Evolutionary conservation across 305 asterid species (phyloP), one percentile per base, ranked within the genome.

Genomic region (Fraxinus ornus): DNA sequence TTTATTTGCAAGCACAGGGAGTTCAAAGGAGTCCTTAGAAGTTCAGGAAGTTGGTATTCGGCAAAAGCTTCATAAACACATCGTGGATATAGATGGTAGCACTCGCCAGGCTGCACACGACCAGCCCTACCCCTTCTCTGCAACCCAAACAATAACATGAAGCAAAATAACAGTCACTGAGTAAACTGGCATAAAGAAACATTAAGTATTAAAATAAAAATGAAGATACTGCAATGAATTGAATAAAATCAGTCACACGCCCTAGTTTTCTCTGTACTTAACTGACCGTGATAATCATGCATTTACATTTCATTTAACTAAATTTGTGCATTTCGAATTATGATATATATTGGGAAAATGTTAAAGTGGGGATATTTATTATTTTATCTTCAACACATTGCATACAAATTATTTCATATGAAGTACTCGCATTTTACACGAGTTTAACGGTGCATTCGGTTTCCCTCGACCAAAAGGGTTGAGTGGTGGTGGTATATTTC

Each of bases 121-220:
- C 99, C 99, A 79, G 99, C 97, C 86, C 99, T 91, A 72, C 99
- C 99, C 89, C 94, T 90, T 89, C 99, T 93, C 99, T 96, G 97
- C 86, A 89, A 81, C 64, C 80, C 82, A 88, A 84, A 83, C 71
- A 86, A 32, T 22, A 33, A 76, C 80, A 85, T 76, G 80, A 73
- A 77, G 78, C 52, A 80, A 83, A 72, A 33, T 19, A 81, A 57
- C 52, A 73, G 26, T 77, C 33, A 44, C 68, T 82, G 80, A 19
- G 49, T 77, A 78, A 86, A 66, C 76, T 47, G 78, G 75, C 41
- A 81, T 33, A 70, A 37, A 19, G 66, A 78, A 13, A 13, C 21
- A 35, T 35, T 35, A 33, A 72, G 47, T 35, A 62, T 52, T 35
- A 35, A 19, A 39, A 73, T 37, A 80, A 76, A 19, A 72, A 8